Base-by-base conservation (phyloP, 1,284 basidiomycete species). In the Moesziomyces sp. region DNA sequence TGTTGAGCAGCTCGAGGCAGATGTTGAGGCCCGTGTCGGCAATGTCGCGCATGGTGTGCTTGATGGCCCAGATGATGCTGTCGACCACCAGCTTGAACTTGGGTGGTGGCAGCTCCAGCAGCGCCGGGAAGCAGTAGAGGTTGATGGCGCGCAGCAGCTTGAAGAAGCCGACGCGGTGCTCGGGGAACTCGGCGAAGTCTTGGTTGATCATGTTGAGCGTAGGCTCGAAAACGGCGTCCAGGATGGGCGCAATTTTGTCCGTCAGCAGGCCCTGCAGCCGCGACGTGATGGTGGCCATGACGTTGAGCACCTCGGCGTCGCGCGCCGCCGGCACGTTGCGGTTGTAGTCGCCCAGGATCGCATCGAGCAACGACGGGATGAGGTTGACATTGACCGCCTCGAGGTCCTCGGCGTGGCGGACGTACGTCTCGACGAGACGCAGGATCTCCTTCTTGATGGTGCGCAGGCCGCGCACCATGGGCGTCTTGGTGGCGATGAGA, bases 371-470 rank as follows among this genome's bases (percentile, higher is more conserved):
- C 46, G 94, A 94, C 13, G 97, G 97, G 84, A 99, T 97, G 81
- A 99, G 91, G 83, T 92, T 95, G 74, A 84, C 87, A 84, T 97
- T 97, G 70, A 98, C 92, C 18, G 91, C 89, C 54, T 99, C 94
- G 28, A 97, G 88, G 82, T 99, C 96, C 84, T 98, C 95, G 13
- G 96, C 94, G 85, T 94, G 93, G 86, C 91, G 92, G 85, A 99
- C 92, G 85, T 98, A 98, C 1, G 94, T 98, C 86, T 99, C 97
- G 88, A 99, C 97, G 8, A 84, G 86, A 85, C 94, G 95, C 78
- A 99, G 86, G 52, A 99, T 94, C 85, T 99, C 97, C 87, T 99
- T 99, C 87, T 99, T 99, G 83, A 99, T 96, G 6, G 97, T 98
- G 57, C 97, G 89, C 63, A 99, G 87, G 69, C 93, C 91, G 72